Evolutionary conservation across 2,329 filamentous ascomycete genomes (phyloP).

Genomic region (Leptographium procerum): DNA sequence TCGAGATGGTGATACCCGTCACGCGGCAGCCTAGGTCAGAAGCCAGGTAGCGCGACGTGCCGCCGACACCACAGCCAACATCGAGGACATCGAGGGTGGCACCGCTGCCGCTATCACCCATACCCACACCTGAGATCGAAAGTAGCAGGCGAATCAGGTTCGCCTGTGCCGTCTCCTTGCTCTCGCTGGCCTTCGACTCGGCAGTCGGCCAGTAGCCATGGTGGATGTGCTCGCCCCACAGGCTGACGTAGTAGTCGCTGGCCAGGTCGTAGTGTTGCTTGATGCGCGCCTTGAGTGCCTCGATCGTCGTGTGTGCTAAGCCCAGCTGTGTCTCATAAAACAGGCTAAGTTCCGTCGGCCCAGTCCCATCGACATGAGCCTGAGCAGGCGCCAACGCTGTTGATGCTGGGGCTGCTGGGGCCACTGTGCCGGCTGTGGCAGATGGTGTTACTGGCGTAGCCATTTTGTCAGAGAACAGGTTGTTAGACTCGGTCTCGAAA

Average conservation of each 20-base stretch:
- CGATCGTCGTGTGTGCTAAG: constrained; percentile 32
- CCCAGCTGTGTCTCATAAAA: constrained; percentile 35
- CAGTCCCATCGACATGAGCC: constrained; percentile 5
- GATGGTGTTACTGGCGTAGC: neutral
- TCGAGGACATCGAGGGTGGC: constrained; percentile 31
- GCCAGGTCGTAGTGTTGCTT: constrained; percentile 50
- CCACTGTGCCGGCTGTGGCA: too few relatives aligned
- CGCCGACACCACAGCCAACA: constrained; percentile 50
- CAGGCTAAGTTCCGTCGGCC: constrained; percentile 27
- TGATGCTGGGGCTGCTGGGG: neutral
- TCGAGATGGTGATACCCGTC: constrained; percentile 49
- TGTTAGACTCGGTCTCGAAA: too few relatives aligned
- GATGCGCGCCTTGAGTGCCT: constrained; percentile 44
- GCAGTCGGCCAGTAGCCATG: constrained; percentile 46
- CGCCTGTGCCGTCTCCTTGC: constrained; percentile 46
- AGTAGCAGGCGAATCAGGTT: constrained; percentile 46
- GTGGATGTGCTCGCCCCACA: constrained; percentile 55
- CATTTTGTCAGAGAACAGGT: too few relatives aligned
- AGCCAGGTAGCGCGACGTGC: constrained; percentile 46
- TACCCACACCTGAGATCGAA: constrained; percentile 29
- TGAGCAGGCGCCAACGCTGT: neutral
- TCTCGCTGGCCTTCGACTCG: constrained; percentile 32
- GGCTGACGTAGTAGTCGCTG: constrained; percentile 49
- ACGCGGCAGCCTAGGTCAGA: constrained; percentile 38
- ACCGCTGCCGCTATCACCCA: constrained; percentile 15